These are phyloP conservation scores for Clitopilus passeckerianus DNA, from an alignment of 768 basidiomycete species.

Conservation along the genomic window DNA sequence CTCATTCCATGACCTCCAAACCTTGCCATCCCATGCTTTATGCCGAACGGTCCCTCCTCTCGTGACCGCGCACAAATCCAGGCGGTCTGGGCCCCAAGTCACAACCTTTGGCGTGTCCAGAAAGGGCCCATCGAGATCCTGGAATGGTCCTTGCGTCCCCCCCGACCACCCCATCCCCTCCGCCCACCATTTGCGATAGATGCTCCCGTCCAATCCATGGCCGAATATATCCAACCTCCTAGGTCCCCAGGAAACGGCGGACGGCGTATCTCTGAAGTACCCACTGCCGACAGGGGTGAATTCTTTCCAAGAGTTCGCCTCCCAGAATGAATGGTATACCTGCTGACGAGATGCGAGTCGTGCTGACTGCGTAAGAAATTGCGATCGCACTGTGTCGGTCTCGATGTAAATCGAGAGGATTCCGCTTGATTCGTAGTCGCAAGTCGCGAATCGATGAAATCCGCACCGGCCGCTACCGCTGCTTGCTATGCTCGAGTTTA, in stretches of 20 bases:
- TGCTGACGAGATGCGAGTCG: no score
- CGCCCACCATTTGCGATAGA: constrained; percentile 10
- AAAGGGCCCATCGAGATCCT: constrained; percentile 4
- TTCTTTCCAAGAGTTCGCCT: background rate
- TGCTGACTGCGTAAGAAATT: no score
- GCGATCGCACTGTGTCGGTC: no score
- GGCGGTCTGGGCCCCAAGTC: background rate
- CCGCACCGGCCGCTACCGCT: no score
- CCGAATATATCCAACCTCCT: constrained; percentile 10
- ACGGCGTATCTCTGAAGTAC: constrained; percentile 4
- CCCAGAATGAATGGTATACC: background rate
- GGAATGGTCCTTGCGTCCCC: background rate
- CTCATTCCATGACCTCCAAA: background rate
- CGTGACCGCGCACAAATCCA: background rate
- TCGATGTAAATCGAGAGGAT: no score
- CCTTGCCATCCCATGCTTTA: background rate
- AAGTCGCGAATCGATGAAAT: no score
- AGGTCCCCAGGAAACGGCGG: constrained; percentile 4
- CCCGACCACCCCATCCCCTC: background rate
- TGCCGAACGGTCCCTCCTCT: constrained; percentile 1
- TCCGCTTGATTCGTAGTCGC: no score
- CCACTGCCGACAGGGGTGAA: background rate
- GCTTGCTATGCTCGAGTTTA: no score
- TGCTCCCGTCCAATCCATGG: constrained; percentile 5
- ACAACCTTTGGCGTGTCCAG: background rate